Conservation (phyloP, 2,329 filamentous ascomycete species). For the Annulohypoxylon truncatum region DNA sequence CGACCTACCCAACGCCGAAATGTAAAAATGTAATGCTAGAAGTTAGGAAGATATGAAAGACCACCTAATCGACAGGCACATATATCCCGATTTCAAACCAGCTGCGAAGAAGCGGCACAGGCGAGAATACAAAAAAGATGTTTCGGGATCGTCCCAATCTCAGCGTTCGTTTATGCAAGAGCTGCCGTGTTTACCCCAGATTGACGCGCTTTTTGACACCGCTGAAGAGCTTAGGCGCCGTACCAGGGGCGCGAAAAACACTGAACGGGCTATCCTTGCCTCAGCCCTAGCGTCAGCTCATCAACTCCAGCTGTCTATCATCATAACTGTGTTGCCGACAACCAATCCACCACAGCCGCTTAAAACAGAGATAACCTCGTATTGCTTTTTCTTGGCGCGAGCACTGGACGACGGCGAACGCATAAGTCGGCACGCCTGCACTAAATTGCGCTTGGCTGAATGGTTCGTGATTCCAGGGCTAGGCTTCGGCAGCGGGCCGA, state of each 20-base stretch:
- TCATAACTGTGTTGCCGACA: neutral
- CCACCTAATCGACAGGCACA: no score
- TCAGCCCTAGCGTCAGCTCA: constrained; percentile 6
- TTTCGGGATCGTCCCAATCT: constrained; percentile 14
- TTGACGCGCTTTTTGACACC: constrained; percentile 12
- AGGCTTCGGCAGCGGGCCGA: constrained; percentile 16
- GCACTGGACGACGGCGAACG: neutral
- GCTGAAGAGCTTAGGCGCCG: constrained; percentile 9
- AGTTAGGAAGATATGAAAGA: neutral
- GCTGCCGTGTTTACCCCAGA: constrained; percentile 28
- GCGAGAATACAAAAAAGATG: neutral
- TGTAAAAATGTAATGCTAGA: neutral
- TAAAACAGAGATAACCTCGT: constrained; percentile 3
- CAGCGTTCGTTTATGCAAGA: constrained; percentile 34
- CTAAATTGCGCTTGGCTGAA: constrained; percentile 1
- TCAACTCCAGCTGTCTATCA: neutral
- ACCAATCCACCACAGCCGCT: constrained; percentile 1
- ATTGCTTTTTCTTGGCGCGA: neutral
- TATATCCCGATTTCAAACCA: neutral
- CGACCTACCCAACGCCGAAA: neutral
- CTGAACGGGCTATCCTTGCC: neutral
- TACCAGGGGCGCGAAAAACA: constrained; percentile 10
- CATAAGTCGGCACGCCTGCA: neutral
- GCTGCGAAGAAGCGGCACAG: neutral
- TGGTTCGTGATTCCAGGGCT: constrained; percentile 7